Base-by-base conservation (phyloP, 306 rosid genomes). In the Acacia melanoxylon region DNA sequence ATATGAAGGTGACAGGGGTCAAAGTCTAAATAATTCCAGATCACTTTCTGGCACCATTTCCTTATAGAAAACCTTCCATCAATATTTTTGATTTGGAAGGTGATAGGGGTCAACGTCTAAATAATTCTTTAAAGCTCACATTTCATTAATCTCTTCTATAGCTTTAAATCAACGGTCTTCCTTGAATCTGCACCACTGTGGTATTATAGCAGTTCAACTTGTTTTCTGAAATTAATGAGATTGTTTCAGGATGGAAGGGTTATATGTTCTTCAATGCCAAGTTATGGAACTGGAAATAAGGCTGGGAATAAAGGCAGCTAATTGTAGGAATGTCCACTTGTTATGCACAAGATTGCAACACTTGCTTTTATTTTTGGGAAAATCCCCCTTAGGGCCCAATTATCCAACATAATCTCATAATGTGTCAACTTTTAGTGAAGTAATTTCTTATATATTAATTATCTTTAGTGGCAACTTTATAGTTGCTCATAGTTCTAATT, bases 251-350 rank as follows among this genome's bases (percentile, higher is more conserved):
- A 92, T 45, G 98, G 94, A 17, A 81, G 89, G 25, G 84, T 87
- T 10, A 79, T 94, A 69, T 94, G 98, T 83, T 87, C 95, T 1
- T 94, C 98, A 2, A 78, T 37, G 29, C 89, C 98, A 72, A 83
- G 77, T 20, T 94, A 94, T 78, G 98, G 97, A 80, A 42, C 65
- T 16, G 95, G 98, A 1, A 42, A 76, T 4, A 92, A 92, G 67
- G 87, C 87, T n/a, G 98, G 97, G 78, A 88, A 94, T 54, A 97
- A 94, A 46, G 78, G 61, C 6, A 87, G 89, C 0, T 91, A 91
- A 81, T 94, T 6, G 91, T 94, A 20, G 98, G 98, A 83, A 94
- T 94, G 98, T 76, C 90, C 2, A 88, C 92, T 44, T 94, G 98
- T 78, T 94, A 88, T 81, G n/a, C n/a, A n/a, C n/a, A n/a, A n/a